A percentile compares a stretch with the other conserved stretches of the same genome.
These are phyloP conservation scores for Phytophthora palmivora DNA, from an alignment of 352 stramenopile genomes.

Conservation along the genomic window DNA sequence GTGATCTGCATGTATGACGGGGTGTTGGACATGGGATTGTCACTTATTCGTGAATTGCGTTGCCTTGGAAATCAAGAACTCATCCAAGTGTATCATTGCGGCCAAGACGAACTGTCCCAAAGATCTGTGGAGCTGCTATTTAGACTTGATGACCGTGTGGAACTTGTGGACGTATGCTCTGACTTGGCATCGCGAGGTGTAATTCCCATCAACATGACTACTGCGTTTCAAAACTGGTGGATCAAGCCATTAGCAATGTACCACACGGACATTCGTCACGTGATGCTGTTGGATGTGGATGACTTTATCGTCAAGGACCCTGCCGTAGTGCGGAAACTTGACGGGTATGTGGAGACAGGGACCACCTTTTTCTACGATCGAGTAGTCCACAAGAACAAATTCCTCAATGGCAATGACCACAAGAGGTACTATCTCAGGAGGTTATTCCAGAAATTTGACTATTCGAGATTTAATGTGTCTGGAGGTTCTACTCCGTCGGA, in stretches of 20 bases:
- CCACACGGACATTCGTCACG: conserved; percentile 44
- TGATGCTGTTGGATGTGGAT: conserved; percentile 59
- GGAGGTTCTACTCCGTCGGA: conserved; percentile 24
- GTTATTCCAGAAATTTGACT: conserved; percentile 53
- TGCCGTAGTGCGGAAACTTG: conserved; percentile 39
- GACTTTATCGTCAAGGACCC: conserved; percentile 58
- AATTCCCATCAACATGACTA: conserved; percentile 12
- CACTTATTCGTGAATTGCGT: conserved; percentile 39
- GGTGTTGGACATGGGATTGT: conserved; percentile 47
- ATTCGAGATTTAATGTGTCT: conserved; percentile 43
- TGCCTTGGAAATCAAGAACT: conserved; percentile 31
- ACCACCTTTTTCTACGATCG: conserved; percentile 78
- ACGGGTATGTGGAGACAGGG: conserved; percentile 51
- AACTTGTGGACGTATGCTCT: conserved; percentile 50
- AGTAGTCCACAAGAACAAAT: conserved; percentile 48
- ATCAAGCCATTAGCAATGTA: conserved; percentile 57
- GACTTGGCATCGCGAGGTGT: conserved; percentile 26
- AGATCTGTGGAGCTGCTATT: conserved; percentile 26
- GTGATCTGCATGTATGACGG: conserved; percentile 45
- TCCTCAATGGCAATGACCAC: conserved; percentile 45
- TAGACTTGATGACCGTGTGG: conserved; percentile 31
- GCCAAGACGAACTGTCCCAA: conserved; percentile 48
- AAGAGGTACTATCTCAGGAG: conserved; percentile 44
- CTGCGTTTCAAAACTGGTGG: conserved; percentile 46
- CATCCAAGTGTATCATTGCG: conserved; percentile 39